Percentiles rank a stretch among this genome's conserved stretches.
phyloP scores from a whole-genome alignment of 1,139 yeast genomes.

The Taphrina betulina region DNA sequence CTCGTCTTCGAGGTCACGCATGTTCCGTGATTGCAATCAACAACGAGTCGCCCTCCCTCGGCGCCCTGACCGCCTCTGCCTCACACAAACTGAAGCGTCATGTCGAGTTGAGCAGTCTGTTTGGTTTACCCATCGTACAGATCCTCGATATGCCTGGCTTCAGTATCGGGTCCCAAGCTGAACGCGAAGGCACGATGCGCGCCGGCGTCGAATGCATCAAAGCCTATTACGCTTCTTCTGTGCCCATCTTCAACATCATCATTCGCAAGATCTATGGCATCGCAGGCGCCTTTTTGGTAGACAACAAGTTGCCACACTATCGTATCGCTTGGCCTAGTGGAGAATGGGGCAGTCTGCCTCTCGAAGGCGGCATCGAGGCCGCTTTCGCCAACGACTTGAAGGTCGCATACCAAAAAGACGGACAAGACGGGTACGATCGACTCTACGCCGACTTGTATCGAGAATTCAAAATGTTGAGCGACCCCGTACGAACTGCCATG shows the following conservation, averaged over 20 bases:
- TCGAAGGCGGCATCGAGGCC: slow-evolving; percentile 32
- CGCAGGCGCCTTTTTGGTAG: slow-evolving; percentile 27
- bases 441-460: slow-evolving; percentile 4
- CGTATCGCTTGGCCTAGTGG: slow-evolving; percentile 31
- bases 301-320: slow-evolving; percentile 27
- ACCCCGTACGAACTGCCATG: slow-evolving; percentile 29
- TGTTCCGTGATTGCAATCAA: slow-evolving; percentile 17
- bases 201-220: slow-evolving; percentile 29
- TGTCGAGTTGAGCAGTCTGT: slow-evolving; percentile 11
- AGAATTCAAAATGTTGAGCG: slow-evolving; percentile 22
- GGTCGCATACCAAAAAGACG: slow-evolving; percentile 10
- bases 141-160: slow-evolving; percentile 31
- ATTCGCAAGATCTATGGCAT: slow-evolving; percentile 29
- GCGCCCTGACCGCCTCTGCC: slow-evolving; percentile 29
- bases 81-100: slow-evolving; percentile 25
- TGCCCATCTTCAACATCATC: slow-evolving; percentile 27
- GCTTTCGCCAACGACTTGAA: slow-evolving; percentile 24
- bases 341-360: slow-evolving; percentile 26
- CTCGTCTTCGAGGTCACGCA: slow-evolving; percentile 17
- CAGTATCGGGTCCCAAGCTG: slow-evolving; percentile 27
- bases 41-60: slow-evolving; percentile 28
- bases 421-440: slow-evolving; percentile 12
- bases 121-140: slow-evolving; percentile 27
- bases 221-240: slow-evolving; percentile 25
- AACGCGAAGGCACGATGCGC: slow-evolving; percentile 30